Base-by-base conservation (phyloP, 2,329 filamentous ascomycete species). In the Thelonectria olida region DNA sequence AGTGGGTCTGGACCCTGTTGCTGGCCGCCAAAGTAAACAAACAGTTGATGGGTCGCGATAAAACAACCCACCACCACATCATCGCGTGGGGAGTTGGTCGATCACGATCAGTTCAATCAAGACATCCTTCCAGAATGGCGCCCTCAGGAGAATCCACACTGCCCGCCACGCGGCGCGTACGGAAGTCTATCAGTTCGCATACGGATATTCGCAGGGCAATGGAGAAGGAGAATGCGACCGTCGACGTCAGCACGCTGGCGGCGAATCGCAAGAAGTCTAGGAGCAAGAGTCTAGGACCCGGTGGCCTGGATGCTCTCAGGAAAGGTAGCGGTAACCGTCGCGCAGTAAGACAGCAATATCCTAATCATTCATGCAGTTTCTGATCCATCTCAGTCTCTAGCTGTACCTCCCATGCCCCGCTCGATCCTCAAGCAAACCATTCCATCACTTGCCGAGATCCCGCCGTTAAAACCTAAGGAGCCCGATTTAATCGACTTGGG, bases 201-300 rank as follows among this genome's bases (percentile, higher is more conserved):
- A 87, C 76, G 71, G 85, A 78, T 76, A 79, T 73, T 70, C 82
- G 72, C 70, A 86, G 80, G 76, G 77, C 79, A 36, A 78, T 83
- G 65, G 90, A 92, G 71, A 93, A 93, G 77, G 92, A 96, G 74
- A 96, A 96, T 82, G 85, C 86, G 73, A 92, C 90, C 3, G 79
- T 89, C 42, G 89, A 92, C 67, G 76, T 91, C 58, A 83, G 85
- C 66, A 79, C 81, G 58, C 73, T 83, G 67, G 82, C 81, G 27
- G 81, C 81, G 60, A 83, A 77, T 72, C 81, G 84, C 64, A 85
- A 85, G 80, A 95, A 93, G 79, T 92, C 90, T 60, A 89, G 96
- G 67, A 97, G 95, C 79, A 98, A 97, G 82, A 98, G 95, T 79
- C 90, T 99, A 68, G 96, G 96, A 2, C 95, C 96, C 15, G 96